Evolutionary conservation across 2,329 filamentous ascomycete genomes (phyloP).

Genomic region (Purpureocillium lavendulum): DNA sequence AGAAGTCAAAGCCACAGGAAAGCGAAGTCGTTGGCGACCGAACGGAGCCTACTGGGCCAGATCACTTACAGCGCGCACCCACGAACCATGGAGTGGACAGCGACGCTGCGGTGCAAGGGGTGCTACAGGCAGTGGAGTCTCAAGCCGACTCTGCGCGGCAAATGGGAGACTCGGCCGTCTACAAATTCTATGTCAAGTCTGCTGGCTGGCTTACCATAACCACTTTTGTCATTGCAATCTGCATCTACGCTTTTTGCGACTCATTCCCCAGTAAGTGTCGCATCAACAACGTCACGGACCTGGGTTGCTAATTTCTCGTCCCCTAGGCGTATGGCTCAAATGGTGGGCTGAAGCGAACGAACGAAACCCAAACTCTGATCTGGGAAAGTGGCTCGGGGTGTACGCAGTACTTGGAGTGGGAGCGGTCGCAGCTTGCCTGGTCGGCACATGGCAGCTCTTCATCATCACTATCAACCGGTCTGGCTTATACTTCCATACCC

Average conservation of each 20-base stretch:
- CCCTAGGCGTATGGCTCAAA: slow-evolving; percentile 12
- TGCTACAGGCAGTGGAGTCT: neutral
- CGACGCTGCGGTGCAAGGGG: neutral
- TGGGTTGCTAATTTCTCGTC: neutral
- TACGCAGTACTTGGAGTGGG: neutral
- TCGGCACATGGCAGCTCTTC: slow-evolving; percentile 1
- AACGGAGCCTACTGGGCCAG: neutral
- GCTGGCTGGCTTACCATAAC: slow-evolving; percentile 15
- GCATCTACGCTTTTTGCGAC: slow-evolving; percentile 15
- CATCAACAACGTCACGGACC: neutral
- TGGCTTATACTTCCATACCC: slow-evolving; percentile 1
- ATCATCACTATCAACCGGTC: slow-evolving; percentile 2
- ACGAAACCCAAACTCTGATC: neutral
- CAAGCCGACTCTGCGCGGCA: slow-evolving; percentile 1
- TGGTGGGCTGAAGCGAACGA: slow-evolving; percentile 11
- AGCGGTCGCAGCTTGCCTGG: neutral
- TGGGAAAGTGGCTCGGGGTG: slow-evolving; percentile 1
- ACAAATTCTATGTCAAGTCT: slow-evolving; percentile 16
- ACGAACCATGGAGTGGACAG: neutral
- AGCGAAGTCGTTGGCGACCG: neutral
- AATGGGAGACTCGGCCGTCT: slow-evolving; percentile 10
- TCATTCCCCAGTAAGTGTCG: slow-evolving; percentile 13
- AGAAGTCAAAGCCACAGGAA: too few relatives aligned
- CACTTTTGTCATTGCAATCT: slow-evolving; percentile 12
- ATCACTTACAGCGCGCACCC: neutral